Base-by-base conservation (phyloP, 768 basidiomycete genomes). In the Cantharellus cinnabarinus region DNA sequence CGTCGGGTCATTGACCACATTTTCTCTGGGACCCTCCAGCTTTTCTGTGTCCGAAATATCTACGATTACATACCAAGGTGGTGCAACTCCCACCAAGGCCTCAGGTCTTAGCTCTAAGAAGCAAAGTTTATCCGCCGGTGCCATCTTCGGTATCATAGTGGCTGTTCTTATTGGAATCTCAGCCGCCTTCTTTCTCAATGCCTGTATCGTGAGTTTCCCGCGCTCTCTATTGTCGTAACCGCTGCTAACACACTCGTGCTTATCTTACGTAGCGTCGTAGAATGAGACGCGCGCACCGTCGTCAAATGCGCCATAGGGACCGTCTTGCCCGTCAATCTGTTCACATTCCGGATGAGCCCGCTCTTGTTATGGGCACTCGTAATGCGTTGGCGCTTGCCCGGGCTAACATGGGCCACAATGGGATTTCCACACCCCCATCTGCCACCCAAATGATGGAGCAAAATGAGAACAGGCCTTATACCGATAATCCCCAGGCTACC, bases 351-450 rank as follows among this genome's bases (percentile, higher is more conserved):
- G 52, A 54, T 37, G 35, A 54, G 10, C 7, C 7, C 10, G 10
- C 10, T 10, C 52, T 37, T 7, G 52, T 54, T 41, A 50, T 60
- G 34, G 60, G 60, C 39, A 10, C 61, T 10, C 60, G 50, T 37
- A 61, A 41, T 48, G 61, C 61, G 14, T 15, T 61, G 50, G 51
- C 59, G 7, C 40, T 62, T 34, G 61, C 61, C 20, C 50, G 51
- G 4, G 60, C 39, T n/a, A 62, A 62, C 59, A 55, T 35, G 15
- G 53, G 58, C 10, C 52, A 14, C 1, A 37, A 37, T 54, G 10
- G 20, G 20, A 29, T 29, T 14, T 10, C 7, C 7, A 7, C 10
- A 0, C 35, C 52, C 10, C 35, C 14, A 37, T 1, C 52, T 1
- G 52, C 20, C 20, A 29, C 1, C 20, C 20, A 29, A 29, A 1